Evolutionary conservation across 2,329 filamentous ascomycete genomes (phyloP).

Genomic region (Hymenoscyphus repandus): DNA sequence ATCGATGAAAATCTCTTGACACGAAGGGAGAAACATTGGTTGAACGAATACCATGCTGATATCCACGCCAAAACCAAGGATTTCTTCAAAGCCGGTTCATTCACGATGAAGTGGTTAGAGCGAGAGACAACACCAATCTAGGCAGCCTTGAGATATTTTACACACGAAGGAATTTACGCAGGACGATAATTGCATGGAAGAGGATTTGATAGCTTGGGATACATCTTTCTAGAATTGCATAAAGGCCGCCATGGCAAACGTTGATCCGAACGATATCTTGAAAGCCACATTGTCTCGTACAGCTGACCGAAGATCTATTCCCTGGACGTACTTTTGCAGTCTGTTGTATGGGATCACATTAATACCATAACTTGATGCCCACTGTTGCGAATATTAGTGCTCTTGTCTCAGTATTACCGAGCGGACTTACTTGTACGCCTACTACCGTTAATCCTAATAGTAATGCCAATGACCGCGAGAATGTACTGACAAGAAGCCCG

Average conservation of each 20-base stretch:
- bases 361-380: slow-evolving; percentile 46
- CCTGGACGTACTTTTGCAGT: slow-evolving; percentile 45
- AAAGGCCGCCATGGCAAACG: slow-evolving; percentile 67
- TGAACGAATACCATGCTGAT: slow-evolving; percentile 80
- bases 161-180: not conserved
- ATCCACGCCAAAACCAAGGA: slow-evolving; percentile 75
- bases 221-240: slow-evolving; percentile 42
- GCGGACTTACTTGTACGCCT: slow-evolving; percentile 31
- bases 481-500: slow-evolving; percentile 56
- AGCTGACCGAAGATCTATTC: slow-evolving; percentile 40
- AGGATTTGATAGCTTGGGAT: slow-evolving; percentile 2
- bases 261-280: slow-evolving; percentile 58
- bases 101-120: slow-evolving; percentile 75
- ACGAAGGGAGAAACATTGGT: slow-evolving; percentile 70
- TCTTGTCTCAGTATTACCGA: not conserved
- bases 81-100: slow-evolving; percentile 67
- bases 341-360: slow-evolving; percentile 34
- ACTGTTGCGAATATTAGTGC: slow-evolving; percentile 31
- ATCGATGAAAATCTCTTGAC: slow-evolving; percentile 73
- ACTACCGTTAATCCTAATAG: slow-evolving; percentile 61
- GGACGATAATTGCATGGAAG: slow-evolving; percentile 1
- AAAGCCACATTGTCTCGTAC: slow-evolving; percentile 35
- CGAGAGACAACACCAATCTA: slow-evolving; percentile 68
- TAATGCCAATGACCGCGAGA: slow-evolving; percentile 65
- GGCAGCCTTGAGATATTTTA: not conserved